phyloP scores from a whole-genome alignment of 169 alveolate genomes.

The Plasmodium sp. region DNA sequence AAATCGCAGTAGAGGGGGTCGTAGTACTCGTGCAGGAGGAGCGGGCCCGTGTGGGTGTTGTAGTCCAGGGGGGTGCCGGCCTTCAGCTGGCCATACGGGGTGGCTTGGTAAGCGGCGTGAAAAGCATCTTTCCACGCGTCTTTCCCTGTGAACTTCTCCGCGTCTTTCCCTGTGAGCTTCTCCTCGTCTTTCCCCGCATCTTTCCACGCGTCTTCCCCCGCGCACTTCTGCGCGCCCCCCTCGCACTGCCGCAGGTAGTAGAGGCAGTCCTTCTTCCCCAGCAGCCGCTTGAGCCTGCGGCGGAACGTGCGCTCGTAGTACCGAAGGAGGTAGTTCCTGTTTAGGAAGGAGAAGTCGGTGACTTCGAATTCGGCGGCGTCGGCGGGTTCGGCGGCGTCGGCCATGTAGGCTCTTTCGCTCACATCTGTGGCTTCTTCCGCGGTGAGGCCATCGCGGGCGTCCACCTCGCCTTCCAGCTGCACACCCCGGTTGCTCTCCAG shows the following conservation, averaged over 20 bases:
- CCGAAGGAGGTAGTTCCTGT: neutral
- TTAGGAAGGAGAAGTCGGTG: constrained; percentile 9
- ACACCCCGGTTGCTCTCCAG: neutral
- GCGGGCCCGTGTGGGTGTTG: constrained; percentile 68
- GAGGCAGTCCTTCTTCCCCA: constrained; percentile 23
- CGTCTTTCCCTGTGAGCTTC: neutral
- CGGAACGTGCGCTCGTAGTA: constrained; percentile 1
- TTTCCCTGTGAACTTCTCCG: no score
- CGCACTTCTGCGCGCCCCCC: neutral
- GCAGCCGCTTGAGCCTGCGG: neutral
- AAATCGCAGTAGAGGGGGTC: constrained; percentile 77
- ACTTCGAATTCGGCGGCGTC: neutral
- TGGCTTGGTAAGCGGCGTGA: neutral
- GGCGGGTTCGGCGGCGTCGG: neutral
- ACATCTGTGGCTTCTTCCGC: neutral
- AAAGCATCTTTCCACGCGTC: neutral
- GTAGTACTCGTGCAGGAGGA: constrained; percentile 79
- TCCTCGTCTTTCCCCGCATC: neutral
- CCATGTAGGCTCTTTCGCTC: no score
- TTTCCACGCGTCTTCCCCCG: no score
- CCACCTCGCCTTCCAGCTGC: neutral
- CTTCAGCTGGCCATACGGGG: constrained; percentile 50
- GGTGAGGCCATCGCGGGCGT: neutral
- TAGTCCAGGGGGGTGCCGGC: constrained; percentile 36
- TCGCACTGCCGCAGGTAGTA: neutral